Evolutionary conservation across 1,284 basidiomycete genomes (phyloP), one percentile per base, ranked within the genome.

Genomic region (Volvariella surrecta): DNA sequence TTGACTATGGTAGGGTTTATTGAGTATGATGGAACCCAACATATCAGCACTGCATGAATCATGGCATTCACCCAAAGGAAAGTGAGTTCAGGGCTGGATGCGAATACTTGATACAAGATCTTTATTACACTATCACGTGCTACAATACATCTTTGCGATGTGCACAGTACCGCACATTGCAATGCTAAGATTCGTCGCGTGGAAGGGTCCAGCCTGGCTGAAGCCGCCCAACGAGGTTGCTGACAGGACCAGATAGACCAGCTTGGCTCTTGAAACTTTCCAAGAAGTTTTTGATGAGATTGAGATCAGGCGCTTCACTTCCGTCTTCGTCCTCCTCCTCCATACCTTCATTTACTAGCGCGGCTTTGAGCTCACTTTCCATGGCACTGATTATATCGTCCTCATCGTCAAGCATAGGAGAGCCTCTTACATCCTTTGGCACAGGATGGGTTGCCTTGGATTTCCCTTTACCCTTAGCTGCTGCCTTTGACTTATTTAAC

Each of bases 221-320:
- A 50, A 97, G 59, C 49, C 91, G 70, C 37, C 91, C 89, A 31
- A 83, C 83, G 44, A 98, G 67, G 55, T 83, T 93, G 42, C 92
- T 76, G 4, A 94, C 93, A 11, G 91, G 94, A 0, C 94, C 94
- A 30, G 88, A 78, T 43, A 86, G 63, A 4, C 92, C 92, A 8
- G 62, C 84, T 57, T 97, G 94, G 48, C 81, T 83, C 58, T 88
- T 89, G 70, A 89, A 95, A 59, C 91, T 95, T 66, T 95, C 89
- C 57, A 98, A 64, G 62, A 98, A 91, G 61, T 95, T 92, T 62
- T 89, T 92, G 68, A 98, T 94, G 54, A 97, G 65, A 52, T 81
- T 82, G 61, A 93, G 94, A 59, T 97, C 89, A 54, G 78, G 69
- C 31, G 66, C 58, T 30, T 65, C 67, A 39, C 74, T 71, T 40